phyloP scores from a whole-genome alignment of 2,329 filamentous ascomycete species.

The Colletotrichum lupini region DNA sequence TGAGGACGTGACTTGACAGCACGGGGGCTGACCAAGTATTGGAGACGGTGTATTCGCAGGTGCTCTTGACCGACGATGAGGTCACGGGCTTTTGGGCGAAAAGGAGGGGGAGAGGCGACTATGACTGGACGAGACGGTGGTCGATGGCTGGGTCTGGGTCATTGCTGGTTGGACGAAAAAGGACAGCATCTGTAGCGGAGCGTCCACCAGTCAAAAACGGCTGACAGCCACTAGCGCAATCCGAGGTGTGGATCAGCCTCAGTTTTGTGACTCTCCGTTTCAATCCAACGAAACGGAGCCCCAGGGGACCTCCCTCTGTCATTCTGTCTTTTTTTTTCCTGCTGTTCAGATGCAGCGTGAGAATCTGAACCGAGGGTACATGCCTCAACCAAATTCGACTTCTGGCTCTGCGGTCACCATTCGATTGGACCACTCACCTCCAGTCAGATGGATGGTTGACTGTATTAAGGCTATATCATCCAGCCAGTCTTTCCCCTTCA shows the following conservation, averaged over 20 bases:
- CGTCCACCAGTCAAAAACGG: constrained; percentile 13
- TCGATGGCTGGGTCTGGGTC: neutral
- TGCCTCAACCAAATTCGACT: neutral
- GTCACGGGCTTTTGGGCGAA: constrained; percentile 20
- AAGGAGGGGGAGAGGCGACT: neutral
- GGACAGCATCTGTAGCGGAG: constrained; percentile 15
- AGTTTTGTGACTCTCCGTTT: neutral
- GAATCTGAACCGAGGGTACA: neutral
- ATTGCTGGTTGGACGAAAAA: constrained; percentile 19
- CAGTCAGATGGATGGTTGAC: neutral
- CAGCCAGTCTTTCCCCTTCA: constrained; percentile 11
- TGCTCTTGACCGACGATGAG: constrained; percentile 19
- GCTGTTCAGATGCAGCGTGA: neutral
- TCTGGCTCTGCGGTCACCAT: neutral
- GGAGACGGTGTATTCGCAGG: neutral
- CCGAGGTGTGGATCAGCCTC: neutral
- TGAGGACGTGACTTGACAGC: neutral
- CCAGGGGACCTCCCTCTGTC: neutral
- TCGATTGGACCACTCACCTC: neutral
- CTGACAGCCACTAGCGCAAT: constrained; percentile 6
- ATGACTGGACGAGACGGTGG: neutral
- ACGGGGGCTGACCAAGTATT: neutral
- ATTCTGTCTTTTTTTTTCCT: neutral
- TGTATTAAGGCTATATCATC: neutral
- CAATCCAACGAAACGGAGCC: neutral